Conservation (phyloP, 768 basidiomycete genomes). For the Chalciporus pseudorubinellus region DNA sequence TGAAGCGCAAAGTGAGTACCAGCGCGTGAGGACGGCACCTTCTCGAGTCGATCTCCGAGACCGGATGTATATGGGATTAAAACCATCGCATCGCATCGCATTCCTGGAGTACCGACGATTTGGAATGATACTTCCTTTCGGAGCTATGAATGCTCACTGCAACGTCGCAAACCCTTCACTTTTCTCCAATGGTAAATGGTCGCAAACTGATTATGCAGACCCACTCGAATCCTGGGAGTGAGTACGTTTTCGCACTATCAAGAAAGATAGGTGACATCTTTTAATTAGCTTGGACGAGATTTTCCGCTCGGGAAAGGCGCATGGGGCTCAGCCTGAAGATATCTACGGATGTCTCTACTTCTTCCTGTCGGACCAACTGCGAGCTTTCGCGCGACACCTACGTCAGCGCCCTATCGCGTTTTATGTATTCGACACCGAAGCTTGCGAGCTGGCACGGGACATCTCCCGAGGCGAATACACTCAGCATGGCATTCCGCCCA, state of each 20-base stretch:
- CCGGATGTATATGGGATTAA: conserved; percentile 37
- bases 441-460: conserved; percentile 39
- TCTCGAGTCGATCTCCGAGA: conserved; percentile 42
- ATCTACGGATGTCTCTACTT: conserved; percentile 53
- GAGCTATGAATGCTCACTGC: conserved; percentile 40
- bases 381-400: conserved; percentile 36
- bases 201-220: conserved; percentile 38
- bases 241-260: conserved; percentile 10
- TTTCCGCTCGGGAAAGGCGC: conserved; percentile 35
- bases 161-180: conserved; percentile 44
- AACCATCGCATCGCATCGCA: conserved; percentile 45
- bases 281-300: conserved; percentile 39
- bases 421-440: conserved; percentile 35
- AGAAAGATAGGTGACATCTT: not conserved
- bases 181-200: conserved; percentile 47
- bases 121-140: conserved; percentile 50
- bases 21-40: conserved; percentile 35
- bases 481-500: conserved; percentile 20
- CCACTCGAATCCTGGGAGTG: conserved; percentile 54
- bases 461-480: conserved; percentile 25
- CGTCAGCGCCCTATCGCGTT: conserved; percentile 35
- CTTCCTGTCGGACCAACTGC: conserved; percentile 40
- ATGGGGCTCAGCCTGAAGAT: conserved; percentile 42
- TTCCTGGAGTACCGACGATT: conserved; percentile 37
- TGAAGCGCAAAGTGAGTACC: conserved; percentile 32